Percentiles rank a stretch among this genome's conserved stretches.
Conservation (phyloP, 768 basidiomycete genomes). For the Lyophyllum decastes region DNA sequence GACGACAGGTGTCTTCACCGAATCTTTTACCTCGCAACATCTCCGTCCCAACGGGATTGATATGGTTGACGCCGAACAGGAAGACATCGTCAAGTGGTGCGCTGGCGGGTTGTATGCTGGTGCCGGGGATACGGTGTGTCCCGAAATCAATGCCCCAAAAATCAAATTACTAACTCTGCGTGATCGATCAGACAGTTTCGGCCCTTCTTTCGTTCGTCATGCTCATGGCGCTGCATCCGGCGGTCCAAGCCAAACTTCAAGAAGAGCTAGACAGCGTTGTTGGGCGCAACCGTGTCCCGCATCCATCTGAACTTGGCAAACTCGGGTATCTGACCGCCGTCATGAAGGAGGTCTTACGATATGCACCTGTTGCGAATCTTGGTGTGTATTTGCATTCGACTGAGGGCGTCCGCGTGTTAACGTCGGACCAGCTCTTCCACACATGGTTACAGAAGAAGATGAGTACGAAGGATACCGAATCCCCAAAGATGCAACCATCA, state of each 20-base stretch:
- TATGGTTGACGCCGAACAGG: conserved; percentile 31
- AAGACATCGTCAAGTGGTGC: conserved; percentile 50
- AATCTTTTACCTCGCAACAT: conserved; percentile 47
- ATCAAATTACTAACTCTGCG: not conserved
- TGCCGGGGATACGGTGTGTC: conserved; percentile 42
- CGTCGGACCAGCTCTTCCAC: conserved; percentile 36
- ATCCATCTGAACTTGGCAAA: conserved; percentile 27
- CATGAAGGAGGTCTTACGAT: conserved; percentile 41
- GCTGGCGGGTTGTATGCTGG: conserved; percentile 53
- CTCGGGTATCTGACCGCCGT: conserved; percentile 36
- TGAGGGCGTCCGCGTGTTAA: not conserved
- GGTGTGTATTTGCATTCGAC: conserved; percentile 24
- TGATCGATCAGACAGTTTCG: conserved; percentile 43
- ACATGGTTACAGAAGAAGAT: conserved; percentile 43
- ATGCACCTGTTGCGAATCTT: conserved; percentile 41
- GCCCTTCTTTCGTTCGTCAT: conserved; percentile 47
- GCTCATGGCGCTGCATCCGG: conserved; percentile 49
- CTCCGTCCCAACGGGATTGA: conserved; percentile 27
- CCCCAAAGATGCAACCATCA: conserved; percentile 43
- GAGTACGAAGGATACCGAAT: conserved; percentile 45
- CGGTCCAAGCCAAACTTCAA: conserved; percentile 39
- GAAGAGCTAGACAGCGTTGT: conserved; percentile 40
- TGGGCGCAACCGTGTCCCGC: conserved; percentile 32
- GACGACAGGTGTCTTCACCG: conserved; percentile 30
- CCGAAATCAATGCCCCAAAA: not conserved